A percentile compares a stretch with the other conserved stretches of the same genome.
phyloP scores from a whole-genome alignment of 164 flowering plant species.

The Vitis labrusca region DNA sequence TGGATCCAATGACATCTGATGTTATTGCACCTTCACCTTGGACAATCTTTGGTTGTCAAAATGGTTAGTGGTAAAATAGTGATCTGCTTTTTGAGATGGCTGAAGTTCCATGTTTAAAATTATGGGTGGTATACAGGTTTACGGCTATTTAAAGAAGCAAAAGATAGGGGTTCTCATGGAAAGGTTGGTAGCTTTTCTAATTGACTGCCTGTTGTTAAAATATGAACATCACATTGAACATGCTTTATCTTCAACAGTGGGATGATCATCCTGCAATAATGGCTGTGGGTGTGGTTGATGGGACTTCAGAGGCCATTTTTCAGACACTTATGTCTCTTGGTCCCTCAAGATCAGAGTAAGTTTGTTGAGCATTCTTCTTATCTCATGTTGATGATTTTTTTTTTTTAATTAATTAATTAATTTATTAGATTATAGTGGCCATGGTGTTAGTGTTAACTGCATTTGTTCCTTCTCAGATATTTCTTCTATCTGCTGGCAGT shows the following conservation, averaged over 20 bases:
- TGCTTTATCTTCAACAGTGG: constrained; percentile 48
- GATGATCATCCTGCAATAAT: constrained; percentile 94
- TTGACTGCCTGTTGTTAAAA: background rate
- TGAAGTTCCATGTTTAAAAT: constrained; percentile 2
- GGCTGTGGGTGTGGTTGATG: constrained; percentile 95
- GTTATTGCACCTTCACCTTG: constrained; percentile 90
- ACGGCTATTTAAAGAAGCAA: constrained; percentile 86
- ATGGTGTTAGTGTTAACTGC: background rate
- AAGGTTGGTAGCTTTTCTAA: constrained; percentile 21
- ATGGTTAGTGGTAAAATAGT: constrained; percentile 59
- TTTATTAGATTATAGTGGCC: too few species aligned
- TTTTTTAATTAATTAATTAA: too few species aligned
- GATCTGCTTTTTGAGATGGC: constrained; percentile 1
- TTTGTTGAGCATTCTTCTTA: background rate
- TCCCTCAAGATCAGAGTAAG: constrained; percentile 90
- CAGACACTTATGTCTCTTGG: constrained; percentile 87
- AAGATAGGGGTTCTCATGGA: constrained; percentile 57
- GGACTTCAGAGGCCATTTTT: constrained; percentile 81
- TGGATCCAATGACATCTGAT: constrained; percentile 65
- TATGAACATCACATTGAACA: constrained; percentile 1
- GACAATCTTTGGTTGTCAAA: constrained; percentile 92
- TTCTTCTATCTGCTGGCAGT: background rate
- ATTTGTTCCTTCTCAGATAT: constrained; percentile 9
- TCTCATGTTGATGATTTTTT: too few species aligned
- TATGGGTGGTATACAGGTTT: constrained; percentile 50